Percentiles rank a stretch among this genome's conserved stretches.
Evolutionary conservation across 371 early-diverging fungal species (phyloP).

Genomic region (Rhizomucor miehei): DNA sequence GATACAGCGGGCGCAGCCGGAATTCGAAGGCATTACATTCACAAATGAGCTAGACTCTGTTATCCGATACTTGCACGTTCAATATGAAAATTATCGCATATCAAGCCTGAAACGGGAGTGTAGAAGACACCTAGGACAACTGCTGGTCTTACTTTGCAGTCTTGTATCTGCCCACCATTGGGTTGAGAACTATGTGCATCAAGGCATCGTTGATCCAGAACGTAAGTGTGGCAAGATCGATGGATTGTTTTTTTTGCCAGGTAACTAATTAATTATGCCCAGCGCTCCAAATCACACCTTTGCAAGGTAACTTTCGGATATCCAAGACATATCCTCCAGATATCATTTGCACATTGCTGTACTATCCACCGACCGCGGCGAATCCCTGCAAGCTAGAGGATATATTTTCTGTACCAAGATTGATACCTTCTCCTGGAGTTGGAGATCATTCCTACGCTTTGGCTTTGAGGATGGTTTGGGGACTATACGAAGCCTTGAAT

Average conservation of each 20-base stretch:
- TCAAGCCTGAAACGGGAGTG: constrained; percentile 30
- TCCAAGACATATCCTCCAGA: constrained; percentile 9
- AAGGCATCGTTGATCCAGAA: constrained; percentile 11
- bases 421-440: constrained; percentile 2
- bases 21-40: not conserved
- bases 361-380: not conserved
- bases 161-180: constrained; percentile 18
- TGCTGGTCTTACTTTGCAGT: constrained; percentile 46
- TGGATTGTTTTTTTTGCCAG: not conserved
- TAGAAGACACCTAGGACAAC: constrained; percentile 26
- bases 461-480: constrained; percentile 15
- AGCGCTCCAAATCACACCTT: constrained; percentile 3
- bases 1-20: no score
- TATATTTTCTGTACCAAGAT: constrained; percentile 9
- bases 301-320: constrained; percentile 6
- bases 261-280: not conserved
- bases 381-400: constrained; percentile 9
- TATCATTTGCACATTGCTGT: constrained; percentile 14
- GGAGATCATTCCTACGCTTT: constrained; percentile 4
- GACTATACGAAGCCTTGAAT: constrained; percentile 9
- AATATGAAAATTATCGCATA: constrained; percentile 64
- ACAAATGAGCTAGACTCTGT: constrained; percentile 23
- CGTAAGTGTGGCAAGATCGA: not conserved
- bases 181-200: constrained; percentile 42
- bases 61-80: constrained; percentile 54